Conservation (phyloP, 495 filamentous ascomycete species). For the Cairneyella variabilis region DNA sequence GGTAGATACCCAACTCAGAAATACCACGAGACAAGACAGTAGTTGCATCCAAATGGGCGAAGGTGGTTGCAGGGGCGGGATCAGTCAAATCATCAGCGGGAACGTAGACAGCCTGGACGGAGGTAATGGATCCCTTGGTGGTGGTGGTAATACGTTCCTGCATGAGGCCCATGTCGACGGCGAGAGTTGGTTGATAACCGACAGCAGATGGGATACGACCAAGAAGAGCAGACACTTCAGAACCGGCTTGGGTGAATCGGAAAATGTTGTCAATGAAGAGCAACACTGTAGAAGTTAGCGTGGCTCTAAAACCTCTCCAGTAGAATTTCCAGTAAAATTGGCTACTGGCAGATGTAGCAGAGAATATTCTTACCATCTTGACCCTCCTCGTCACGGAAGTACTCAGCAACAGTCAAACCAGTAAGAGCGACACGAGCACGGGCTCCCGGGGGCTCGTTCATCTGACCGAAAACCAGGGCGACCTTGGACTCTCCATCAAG, state of each 20-base stretch:
- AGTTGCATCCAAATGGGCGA: slow-evolving; percentile 99
- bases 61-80: slow-evolving; percentile 98
- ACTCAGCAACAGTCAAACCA: slow-evolving; percentile 80
- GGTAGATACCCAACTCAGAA: slow-evolving; percentile 99
- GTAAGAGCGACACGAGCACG: slow-evolving; percentile 99
- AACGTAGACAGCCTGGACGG: slow-evolving; percentile 99
- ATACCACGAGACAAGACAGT: slow-evolving; percentile 99
- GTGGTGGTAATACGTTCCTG: slow-evolving; percentile 99
- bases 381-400: slow-evolving; percentile 96
- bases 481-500: slow-evolving; percentile 99
- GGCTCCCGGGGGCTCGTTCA: slow-evolving; percentile 99
- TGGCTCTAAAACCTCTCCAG: neutral
- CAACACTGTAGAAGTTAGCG: slow-evolving; percentile 58
- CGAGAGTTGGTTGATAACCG: slow-evolving; percentile 99
- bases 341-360: neutral
- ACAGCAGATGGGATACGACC: slow-evolving; percentile 99
- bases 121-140: slow-evolving; percentile 98
- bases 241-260: slow-evolving; percentile 99
- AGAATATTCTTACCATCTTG: slow-evolving; percentile 66
- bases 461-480: slow-evolving; percentile 98
- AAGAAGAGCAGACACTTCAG: slow-evolving; percentile 98
- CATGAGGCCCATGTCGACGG: slow-evolving; percentile 99
- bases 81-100: slow-evolving; percentile 99
- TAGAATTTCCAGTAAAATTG: neutral
- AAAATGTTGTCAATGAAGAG: slow-evolving; percentile 99